Base-by-base conservation (phyloP, 352 stramenopile genomes). In the Pythium guiyangense region DNA sequence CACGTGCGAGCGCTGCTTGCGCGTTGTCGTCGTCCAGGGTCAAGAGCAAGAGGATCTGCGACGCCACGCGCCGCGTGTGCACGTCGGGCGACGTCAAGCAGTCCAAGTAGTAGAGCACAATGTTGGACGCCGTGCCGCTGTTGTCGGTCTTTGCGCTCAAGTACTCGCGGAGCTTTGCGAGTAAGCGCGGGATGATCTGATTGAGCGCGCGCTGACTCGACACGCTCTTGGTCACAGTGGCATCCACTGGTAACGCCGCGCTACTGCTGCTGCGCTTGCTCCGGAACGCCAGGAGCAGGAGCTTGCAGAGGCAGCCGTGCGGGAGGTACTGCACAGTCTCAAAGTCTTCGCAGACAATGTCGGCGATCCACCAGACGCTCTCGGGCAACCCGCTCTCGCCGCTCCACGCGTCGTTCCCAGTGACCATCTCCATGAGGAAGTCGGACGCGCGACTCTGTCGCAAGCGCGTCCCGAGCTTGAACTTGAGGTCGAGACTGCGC, bases 351-450 rank as follows among this genome's bases (percentile, higher is more conserved):
- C 85, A 93, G 3, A 95, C 85, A 49, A 95, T 92, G 37, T 95
- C 85, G 15, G 81, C 83, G 56, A 95, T 95, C 85, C 85, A 95
- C 79, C 73, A 92, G 9, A 74, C 69, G 40, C 69, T 80, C 45
- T 76, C 71, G 0, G 63, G 57, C 20, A 64, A 70, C 9, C 63
- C 62, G 5, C 52, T 55, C 34, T 54, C 26, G 51, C 52, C 44
- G 44, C 47, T 46, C 53, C 63, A 51, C 18, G 55, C 45, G 57
- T 84, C 54, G 40, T 74, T 68, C 43, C 65, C 77, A 11, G 78
- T 60, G 25, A 95, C 83, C 85, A 95, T 95, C 48, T 93, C 82
- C 80, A 92, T 95, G 2, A 95, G 57, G 44, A 95, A 95, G 49
- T 93, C 85, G 20, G 77, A 85, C 40, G 70, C 74, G 37, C 85